Evolutionary conservation across 1,284 basidiomycete genomes (phyloP).

Genomic region (Hemileia vastatrix): DNA sequence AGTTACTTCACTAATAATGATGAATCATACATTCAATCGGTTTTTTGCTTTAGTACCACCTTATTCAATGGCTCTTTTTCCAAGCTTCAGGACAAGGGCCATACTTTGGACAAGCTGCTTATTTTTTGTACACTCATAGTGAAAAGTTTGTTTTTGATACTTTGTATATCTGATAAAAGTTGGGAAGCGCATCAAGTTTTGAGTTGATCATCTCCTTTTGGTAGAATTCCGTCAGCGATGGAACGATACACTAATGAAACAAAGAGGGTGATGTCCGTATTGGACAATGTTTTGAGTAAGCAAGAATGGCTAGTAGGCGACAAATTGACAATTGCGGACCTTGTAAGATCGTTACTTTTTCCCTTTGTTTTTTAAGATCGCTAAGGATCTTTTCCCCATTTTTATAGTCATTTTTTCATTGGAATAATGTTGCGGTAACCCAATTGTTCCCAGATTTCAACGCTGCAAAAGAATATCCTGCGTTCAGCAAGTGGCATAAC

Average conservation of each 20-base stretch:
- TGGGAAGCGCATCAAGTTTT: too few species aligned
- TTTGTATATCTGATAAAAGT: neutral
- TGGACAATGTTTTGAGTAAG: constrained; percentile 1
- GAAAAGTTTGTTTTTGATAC: neutral
- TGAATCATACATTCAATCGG: too few species aligned
- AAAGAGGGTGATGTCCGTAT: neutral
- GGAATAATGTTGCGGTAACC: neutral
- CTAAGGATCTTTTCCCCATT: neutral
- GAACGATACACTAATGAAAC: constrained; percentile 5
- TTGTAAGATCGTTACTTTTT: neutral
- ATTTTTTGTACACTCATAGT: neutral
- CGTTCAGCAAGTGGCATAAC: neutral
- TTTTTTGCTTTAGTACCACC: neutral
- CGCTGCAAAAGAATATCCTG: neutral
- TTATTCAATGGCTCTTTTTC: constrained; percentile 7
- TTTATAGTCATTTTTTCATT: constrained; percentile 1
- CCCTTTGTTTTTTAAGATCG: neutral
- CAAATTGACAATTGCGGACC: constrained; percentile 2
- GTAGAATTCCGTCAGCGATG: constrained; percentile 1
- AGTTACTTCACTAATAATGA: too few species aligned
- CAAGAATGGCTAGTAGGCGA: constrained; percentile 2
- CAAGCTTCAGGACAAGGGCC: constrained; percentile 10
- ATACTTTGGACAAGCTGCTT: constrained; percentile 3
- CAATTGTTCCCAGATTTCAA: neutral
- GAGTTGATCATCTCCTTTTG: neutral